phyloP scores from a whole-genome alignment of 2,329 filamentous ascomycete genomes.

The Karstenula rhodostoma region DNA sequence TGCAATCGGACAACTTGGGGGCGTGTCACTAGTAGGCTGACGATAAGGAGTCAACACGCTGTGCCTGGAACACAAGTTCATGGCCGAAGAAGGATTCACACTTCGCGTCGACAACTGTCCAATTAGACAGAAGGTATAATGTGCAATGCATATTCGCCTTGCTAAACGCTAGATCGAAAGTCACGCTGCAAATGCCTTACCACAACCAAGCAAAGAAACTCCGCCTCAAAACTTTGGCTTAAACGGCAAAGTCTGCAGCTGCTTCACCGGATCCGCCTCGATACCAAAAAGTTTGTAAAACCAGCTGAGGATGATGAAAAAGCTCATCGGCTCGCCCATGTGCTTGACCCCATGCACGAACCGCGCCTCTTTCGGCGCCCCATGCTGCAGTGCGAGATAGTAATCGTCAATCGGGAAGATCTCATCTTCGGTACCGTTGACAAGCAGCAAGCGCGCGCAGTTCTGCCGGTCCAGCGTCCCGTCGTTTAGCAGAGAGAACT shows the following conservation, averaged over 20 bases:
- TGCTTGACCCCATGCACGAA: constrained; percentile 57
- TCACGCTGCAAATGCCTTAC: neutral
- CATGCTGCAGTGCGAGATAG: constrained; percentile 62
- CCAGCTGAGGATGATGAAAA: constrained; percentile 59
- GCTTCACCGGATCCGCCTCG: constrained; percentile 51
- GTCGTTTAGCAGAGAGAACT: constrained; percentile 64
- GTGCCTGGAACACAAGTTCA: neutral
- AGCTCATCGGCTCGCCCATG: constrained; percentile 61
- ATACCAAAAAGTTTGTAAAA: constrained; percentile 59
- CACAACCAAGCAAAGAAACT: neutral
- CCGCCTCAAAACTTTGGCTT: constrained; percentile 52
- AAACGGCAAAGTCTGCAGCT: constrained; percentile 58
- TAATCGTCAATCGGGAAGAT: constrained; percentile 70
- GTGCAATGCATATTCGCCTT: neutral
- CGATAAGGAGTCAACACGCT: neutral
- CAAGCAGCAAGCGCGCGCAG: constrained; percentile 61
- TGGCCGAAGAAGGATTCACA: neutral
- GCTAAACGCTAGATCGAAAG: neutral
- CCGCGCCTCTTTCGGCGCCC: constrained; percentile 61
- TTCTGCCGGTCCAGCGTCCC: constrained; percentile 61
- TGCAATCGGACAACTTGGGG: too few species aligned
- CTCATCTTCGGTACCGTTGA: constrained; percentile 67
- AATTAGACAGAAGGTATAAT: neutral
- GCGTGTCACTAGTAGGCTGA: neutral
- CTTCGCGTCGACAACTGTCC: neutral